Percentiles rank a stretch among this genome's conserved stretches.
Evolutionary conservation across 139 green algal genomes (phyloP).

Genomic region (Ostreobium quekettii): DNA sequence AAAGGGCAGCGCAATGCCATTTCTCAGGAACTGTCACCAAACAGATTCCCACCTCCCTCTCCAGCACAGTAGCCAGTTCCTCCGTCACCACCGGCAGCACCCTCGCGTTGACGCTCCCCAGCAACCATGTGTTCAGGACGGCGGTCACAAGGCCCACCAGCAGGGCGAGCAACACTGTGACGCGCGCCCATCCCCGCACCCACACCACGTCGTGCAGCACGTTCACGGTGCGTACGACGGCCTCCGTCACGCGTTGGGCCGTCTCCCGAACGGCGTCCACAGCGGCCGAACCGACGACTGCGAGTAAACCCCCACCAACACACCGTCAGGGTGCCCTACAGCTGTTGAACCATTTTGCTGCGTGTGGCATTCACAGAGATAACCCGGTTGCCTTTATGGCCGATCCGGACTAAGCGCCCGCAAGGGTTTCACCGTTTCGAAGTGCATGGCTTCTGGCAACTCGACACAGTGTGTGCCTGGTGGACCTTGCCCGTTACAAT

Average conservation of each 20-base stretch:
- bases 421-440: too few relatives aligned
- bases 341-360: too few relatives aligned
- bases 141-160: neutral
- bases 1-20: neutral
- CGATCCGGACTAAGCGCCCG: too few relatives aligned
- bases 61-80: neutral
- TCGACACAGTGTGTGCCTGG: too few relatives aligned
- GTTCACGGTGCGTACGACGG: neutral
- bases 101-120: conserved; percentile 5
- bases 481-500: too few relatives aligned
- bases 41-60: conserved; percentile 3
- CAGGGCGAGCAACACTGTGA: neutral
- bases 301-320: too few relatives aligned
- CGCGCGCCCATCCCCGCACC: conserved; percentile 1
- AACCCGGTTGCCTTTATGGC: too few relatives aligned
- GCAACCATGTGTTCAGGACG: neutral
- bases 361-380: too few relatives aligned
- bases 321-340: too few relatives aligned
- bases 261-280: conserved; percentile 1
- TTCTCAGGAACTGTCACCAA: neutral
- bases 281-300: too few relatives aligned
- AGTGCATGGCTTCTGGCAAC: too few relatives aligned
- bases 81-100: neutral
- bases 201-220: neutral
- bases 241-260: neutral